phyloP scores from a whole-genome alignment of 495 filamentous ascomycete species.

The Aspergillus avenaceus region DNA sequence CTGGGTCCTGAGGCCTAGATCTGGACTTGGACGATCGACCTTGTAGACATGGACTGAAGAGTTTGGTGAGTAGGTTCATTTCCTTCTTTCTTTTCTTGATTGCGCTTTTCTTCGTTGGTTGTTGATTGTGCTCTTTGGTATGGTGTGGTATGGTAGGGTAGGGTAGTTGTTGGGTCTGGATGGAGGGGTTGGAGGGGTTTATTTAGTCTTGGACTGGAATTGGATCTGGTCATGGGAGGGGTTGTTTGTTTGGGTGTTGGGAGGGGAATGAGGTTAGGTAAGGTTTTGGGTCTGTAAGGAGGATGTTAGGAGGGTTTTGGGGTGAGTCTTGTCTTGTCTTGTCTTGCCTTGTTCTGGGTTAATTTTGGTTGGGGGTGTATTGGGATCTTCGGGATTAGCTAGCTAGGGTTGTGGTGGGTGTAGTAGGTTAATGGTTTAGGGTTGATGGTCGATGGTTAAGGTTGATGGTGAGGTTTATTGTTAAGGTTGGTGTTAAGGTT shows the following conservation, averaged over 20 bases:
- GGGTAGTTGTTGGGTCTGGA: not conserved
- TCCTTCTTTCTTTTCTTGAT: not conserved
- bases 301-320: no score
- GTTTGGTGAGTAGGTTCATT: slow-evolving; percentile 4
- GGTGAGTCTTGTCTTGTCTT: no score
- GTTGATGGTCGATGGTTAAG: no score
- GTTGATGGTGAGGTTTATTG: no score
- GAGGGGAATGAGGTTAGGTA: no score
- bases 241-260: not conserved
- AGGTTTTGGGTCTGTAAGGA: no score
- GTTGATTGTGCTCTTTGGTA: no score
- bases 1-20: no score
- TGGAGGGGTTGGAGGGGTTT: not conserved
- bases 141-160: no score
- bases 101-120: not conserved
- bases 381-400: not conserved
- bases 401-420: not conserved
- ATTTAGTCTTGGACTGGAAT: not conserved
- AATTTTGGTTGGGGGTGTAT: not conserved
- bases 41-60: slow-evolving; percentile 13
- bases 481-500: no score
- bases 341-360: no score
- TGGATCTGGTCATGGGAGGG: not conserved
- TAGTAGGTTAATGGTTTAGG: not conserved
- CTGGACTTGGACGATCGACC: no score